Evolutionary conservation across 768 basidiomycete species (phyloP).

Genomic region (Suillus plorans): DNA sequence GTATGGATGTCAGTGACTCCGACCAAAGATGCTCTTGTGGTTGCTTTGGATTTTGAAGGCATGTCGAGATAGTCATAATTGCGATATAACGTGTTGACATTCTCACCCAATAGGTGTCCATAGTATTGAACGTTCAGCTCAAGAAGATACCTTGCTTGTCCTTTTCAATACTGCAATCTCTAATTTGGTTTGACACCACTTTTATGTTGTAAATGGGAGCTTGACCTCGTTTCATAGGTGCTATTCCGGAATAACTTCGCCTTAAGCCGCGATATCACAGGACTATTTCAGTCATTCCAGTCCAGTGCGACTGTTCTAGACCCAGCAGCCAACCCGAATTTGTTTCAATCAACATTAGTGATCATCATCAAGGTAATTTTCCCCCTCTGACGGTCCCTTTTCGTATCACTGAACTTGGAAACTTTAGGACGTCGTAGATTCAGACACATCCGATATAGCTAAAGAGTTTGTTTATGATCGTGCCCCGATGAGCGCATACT

Average conservation of each 20-base stretch:
- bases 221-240: conserved; percentile 38
- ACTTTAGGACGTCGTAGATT: conserved; percentile 59
- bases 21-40: conserved; percentile 50
- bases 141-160: conserved; percentile 63
- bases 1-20: conserved; percentile 71
- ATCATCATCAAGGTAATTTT: conserved; percentile 60
- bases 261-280: conserved; percentile 58
- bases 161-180: conserved; percentile 67
- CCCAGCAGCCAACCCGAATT: conserved; percentile 53
- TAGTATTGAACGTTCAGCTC: conserved; percentile 61
- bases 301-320: conserved; percentile 58
- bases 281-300: conserved; percentile 63
- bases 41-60: conserved; percentile 69
- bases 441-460: conserved; percentile 57
- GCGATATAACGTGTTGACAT: conserved; percentile 5
- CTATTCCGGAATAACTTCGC: conserved; percentile 69
- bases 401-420: not conserved
- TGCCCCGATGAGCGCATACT: not conserved
- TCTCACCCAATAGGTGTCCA: conserved; percentile 43
- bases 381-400: no score
- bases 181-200: conserved; percentile 44
- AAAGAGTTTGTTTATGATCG: conserved; percentile 43
- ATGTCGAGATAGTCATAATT: not conserved
- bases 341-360: conserved; percentile 58
- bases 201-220: not conserved